phyloP scores from a whole-genome alignment of 306 rosid genomes.

The Vigna mungo region DNA sequence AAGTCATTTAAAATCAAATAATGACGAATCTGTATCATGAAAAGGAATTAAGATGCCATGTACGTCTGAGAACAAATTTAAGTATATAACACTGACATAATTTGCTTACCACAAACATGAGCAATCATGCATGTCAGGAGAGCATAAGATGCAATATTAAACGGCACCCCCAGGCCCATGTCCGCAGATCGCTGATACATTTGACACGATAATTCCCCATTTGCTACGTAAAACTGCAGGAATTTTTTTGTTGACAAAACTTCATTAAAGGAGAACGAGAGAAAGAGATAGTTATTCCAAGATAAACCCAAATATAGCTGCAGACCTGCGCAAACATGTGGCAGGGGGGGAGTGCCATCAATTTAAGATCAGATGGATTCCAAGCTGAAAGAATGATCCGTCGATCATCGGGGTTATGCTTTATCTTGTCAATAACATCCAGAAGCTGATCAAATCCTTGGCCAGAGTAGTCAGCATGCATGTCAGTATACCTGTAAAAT shows the following conservation, averaged over 20 bases:
- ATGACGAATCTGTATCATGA: neutral
- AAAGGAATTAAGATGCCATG: conserved; percentile 5
- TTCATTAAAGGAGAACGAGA: conserved; percentile 10
- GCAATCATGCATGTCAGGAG: conserved; percentile 97
- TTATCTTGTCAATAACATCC: conserved; percentile 88
- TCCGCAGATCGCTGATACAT: conserved; percentile 98
- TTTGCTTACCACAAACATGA: conserved; percentile 91
- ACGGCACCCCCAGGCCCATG: conserved; percentile 92
- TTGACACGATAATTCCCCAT: conserved; percentile 93
- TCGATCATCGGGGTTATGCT: conserved; percentile 84
- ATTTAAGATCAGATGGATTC: conserved; percentile 93
- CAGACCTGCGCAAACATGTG: conserved; percentile 95
- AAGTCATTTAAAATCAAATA: conserved; percentile 1
- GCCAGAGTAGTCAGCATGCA: conserved; percentile 89
- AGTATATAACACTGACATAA: conserved; percentile 40
- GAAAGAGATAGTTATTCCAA: neutral
- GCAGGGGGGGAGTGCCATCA: conserved; percentile 98
- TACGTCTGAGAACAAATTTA: conserved; percentile 26
- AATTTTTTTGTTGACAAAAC: conserved; percentile 7
- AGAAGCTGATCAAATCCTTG: conserved; percentile 94
- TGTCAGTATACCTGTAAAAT: conserved; percentile 80
- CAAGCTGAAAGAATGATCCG: conserved; percentile 92
- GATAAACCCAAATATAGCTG: conserved; percentile 42
- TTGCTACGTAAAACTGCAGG: conserved; percentile 89
- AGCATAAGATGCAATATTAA: conserved; percentile 94